Percentiles rank a stretch among this genome's conserved stretches.
Evolutionary conservation across 495 filamentous ascomycete species (phyloP).

Genomic region (Staphylotrichum longicolle): DNA sequence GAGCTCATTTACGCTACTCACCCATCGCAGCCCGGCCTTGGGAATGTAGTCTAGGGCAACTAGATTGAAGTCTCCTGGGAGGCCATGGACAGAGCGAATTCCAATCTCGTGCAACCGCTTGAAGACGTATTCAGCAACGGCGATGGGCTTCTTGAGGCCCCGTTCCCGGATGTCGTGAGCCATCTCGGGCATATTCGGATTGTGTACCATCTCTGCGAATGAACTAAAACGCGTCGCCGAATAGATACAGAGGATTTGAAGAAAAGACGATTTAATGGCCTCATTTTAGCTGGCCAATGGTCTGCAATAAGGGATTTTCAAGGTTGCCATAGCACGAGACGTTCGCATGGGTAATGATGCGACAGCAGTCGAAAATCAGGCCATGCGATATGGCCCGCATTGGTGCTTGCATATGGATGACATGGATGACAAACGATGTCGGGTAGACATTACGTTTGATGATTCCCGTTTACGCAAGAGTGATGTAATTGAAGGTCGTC

Average conservation of each 20-base stretch:
- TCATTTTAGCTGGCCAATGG: too few species aligned
- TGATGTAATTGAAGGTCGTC: slow-evolving; percentile 32
- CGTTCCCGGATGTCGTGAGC: slow-evolving; percentile 39
- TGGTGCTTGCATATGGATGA: not conserved
- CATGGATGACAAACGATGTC: not conserved
- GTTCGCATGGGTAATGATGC: too few species aligned
- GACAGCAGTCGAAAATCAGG: not conserved
- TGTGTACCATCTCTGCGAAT: not conserved
- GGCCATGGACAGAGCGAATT: slow-evolving; percentile 63
- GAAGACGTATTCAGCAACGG: slow-evolving; percentile 65
- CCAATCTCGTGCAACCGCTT: slow-evolving; percentile 66
- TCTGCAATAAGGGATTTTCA: not conserved
- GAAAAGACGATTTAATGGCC: too few species aligned
- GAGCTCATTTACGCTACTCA: slow-evolving; percentile 77
- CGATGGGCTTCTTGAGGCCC: slow-evolving; percentile 44
- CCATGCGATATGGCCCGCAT: not conserved
- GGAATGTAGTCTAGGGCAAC: slow-evolving; percentile 64
- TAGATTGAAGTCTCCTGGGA: slow-evolving; percentile 79
- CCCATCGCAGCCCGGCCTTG: slow-evolving; percentile 65
- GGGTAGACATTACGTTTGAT: not conserved
- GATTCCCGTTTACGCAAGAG: slow-evolving; percentile 12
- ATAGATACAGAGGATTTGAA: too few species aligned
- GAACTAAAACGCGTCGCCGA: too few species aligned
- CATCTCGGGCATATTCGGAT: slow-evolving; percentile 26
- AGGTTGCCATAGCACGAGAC: not conserved